Evolutionary conservation across 2,329 filamentous ascomycete genomes (phyloP), one percentile per base, ranked within the genome.

Genomic region (Cercospora janseana): DNA sequence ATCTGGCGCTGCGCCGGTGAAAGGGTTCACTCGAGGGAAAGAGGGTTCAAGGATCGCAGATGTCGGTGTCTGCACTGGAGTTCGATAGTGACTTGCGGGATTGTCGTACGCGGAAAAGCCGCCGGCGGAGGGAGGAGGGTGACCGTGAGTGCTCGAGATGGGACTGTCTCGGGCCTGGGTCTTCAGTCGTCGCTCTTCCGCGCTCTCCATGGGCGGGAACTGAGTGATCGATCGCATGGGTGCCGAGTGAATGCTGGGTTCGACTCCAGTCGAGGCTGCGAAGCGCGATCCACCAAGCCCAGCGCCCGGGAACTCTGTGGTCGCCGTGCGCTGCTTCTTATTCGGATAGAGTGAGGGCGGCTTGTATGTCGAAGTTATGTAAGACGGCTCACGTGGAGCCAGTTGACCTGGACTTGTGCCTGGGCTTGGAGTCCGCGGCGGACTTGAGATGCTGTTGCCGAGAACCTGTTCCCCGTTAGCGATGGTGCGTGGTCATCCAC

Each of bases 261-360:
- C 29, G 55, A 41, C 15, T 57, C 56, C 13, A 57, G 43, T 6
- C 8, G 55, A 49, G 5, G 59, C 46, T 27, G 51, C 34, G 6
- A 56, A 55, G 3, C 51, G 28, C 20, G 58, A 46, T 9, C 43
- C 50, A 23, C 48, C 29, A 16, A 10, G 54, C 15, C 34, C 42
- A 5, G 51, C 13, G 7, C 45, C 50, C 6, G 57, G 49, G 32
- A 26, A 35, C 0, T 23, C 21, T n/a, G 13, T n/a, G 24, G 31
- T 16, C 18, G 60, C 61, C 4, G 60, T 66, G 21, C 63, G 54
- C 23, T 59, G 59, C 49, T 65, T 68, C 58, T 69, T 68, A 57
- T 66, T 66, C 3, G 66, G 66, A 46, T 69, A 68, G 1, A 69
- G 54, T 15, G 64, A 57, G 10, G 62, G 59, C 10, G 66, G 66